Conservation (phyloP, 2,329 filamentous ascomycete genomes). For the Tolypocladium nubicola region DNA sequence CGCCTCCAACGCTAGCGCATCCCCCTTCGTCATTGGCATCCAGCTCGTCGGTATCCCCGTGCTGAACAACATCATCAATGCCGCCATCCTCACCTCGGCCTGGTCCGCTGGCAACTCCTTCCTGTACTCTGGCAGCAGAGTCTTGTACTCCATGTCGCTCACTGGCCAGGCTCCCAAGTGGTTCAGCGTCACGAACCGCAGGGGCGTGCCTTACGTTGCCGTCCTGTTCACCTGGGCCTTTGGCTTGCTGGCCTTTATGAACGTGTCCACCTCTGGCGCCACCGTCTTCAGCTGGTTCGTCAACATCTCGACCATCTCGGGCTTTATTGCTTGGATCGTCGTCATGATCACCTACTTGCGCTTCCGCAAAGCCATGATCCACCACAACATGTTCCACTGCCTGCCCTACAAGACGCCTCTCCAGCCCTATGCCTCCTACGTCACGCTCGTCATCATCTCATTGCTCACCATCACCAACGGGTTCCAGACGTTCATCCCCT, state of each 20-base stretch:
- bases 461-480: conserved; percentile 64
- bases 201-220: conserved; percentile 48
- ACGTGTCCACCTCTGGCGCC: conserved; percentile 50
- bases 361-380: conserved; percentile 45
- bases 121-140: conserved; percentile 57
- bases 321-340: conserved; percentile 50
- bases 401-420: conserved; percentile 41
- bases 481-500: conserved; percentile 66
- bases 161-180: conserved; percentile 54
- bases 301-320: conserved; percentile 55
- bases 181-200: conserved; percentile 48
- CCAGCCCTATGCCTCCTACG: conserved; percentile 55
- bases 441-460: conserved; percentile 44
- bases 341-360: conserved; percentile 48
- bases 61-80: conserved; percentile 59
- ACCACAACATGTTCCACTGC: conserved; percentile 36
- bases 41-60: conserved; percentile 51
- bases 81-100: conserved; percentile 55
- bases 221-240: conserved; percentile 46
- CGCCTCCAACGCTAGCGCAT: conserved; percentile 46
- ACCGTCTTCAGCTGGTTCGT: conserved; percentile 62
- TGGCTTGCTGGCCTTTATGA: conserved; percentile 60
- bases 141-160: conserved; percentile 58
- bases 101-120: conserved; percentile 52
- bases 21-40: conserved; percentile 58